phyloP scores from a whole-genome alignment of 179 eudicot genomes.

The Vitellaria paradoxa region DNA sequence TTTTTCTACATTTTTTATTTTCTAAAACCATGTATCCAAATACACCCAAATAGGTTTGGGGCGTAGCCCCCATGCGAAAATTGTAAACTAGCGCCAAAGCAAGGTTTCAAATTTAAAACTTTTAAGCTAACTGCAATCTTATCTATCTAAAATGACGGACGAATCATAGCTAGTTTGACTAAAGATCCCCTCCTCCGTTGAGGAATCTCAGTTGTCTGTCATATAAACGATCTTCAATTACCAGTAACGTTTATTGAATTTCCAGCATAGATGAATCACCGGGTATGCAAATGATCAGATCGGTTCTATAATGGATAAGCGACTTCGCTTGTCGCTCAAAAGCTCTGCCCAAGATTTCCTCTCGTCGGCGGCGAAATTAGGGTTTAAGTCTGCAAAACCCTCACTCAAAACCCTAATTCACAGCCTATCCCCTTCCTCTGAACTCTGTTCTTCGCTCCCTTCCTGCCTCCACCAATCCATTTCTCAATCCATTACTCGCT shows the following conservation, averaged over 20 bases:
- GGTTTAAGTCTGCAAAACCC: constrained; percentile 64
- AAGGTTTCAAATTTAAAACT: constrained; percentile 17
- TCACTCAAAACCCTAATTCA: constrained; percentile 66
- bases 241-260: neutral
- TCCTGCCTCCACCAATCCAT: constrained; percentile 51
- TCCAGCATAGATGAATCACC: neutral
- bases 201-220: constrained; percentile 1
- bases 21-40: too few species aligned
- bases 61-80: too few species aligned
- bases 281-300: neutral
- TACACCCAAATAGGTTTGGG: too few species aligned
- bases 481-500: constrained; percentile 46
- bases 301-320: constrained; percentile 61
- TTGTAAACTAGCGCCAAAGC: constrained; percentile 12
- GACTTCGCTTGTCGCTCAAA: constrained; percentile 72
- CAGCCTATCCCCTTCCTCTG: constrained; percentile 45
- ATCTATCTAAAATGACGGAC: neutral
- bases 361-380: constrained; percentile 45
- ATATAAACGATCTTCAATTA: neutral
- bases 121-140: neutral
- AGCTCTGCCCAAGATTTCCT: constrained; percentile 73
- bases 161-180: neutral
- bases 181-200: neutral
- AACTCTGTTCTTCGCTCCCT: constrained; percentile 58
- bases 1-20: too few species aligned